Base-by-base conservation (phyloP, 2,329 filamentous ascomycete genomes). In the Peltaster fructicola region DNA sequence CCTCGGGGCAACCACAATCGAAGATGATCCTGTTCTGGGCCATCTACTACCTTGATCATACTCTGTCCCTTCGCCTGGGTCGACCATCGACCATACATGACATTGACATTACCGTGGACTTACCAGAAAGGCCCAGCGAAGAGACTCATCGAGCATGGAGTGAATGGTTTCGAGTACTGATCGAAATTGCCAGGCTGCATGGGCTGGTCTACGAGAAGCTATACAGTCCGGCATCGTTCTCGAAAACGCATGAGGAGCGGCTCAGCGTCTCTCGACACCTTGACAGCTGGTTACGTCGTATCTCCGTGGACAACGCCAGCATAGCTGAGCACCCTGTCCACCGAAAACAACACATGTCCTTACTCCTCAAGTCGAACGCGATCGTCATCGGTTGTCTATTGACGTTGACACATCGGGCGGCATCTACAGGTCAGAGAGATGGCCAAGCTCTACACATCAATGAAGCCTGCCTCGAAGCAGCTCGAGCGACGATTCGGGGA, bases 31-130 rank as follows among this genome's bases (percentile, higher is more conserved):
- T 69, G 7, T 72, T 72, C 36, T 72, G 66, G 67, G 57, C 53
- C 14, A 45, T 63, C 1, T 74, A 92, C 62, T 8, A 19, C 65
- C 54, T 20, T 59, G 54, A n/a, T 67, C 30, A 30, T 61, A 24
- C 65, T 56, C 15, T 53, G 51, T 47, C 93, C 82, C 30, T 73
- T 75, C 2, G 72, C 68, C 47, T 93, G 81, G 13, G 88, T 14
- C 18, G 27, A 9, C 17, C 30, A 8, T 23, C 28, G 2, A 14
- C 28, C 2, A 10, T 33, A 5, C 30, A 27, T 15, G 30, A 30
- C 14, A 30, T 17, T 8, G 30, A 33, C 13, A 25, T 30, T 7
- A 5, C 4, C 11, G 20, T 9, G 9, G n/a, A 10, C 25, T 23
- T 4, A 18, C 12, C 4, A 12, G 17, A 6, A 13, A 10, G 9